Evolutionary conservation across 306 rosid genomes (phyloP).

Genomic region (Corylus heterophylla): DNA sequence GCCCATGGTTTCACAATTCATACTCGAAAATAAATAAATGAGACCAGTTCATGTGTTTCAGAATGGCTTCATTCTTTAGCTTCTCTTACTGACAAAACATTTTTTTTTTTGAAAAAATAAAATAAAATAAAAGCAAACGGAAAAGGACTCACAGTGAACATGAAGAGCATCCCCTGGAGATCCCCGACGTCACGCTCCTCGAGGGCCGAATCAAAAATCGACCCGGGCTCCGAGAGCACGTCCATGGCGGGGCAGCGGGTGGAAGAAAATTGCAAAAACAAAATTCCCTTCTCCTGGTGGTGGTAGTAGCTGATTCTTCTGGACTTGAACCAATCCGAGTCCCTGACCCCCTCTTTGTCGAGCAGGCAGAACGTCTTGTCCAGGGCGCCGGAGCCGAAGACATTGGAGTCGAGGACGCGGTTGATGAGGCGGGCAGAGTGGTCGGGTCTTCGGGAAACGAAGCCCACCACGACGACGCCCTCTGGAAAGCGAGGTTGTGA

Average conservation of each 20-base stretch:
- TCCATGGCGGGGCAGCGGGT: slow-evolving; percentile 29
- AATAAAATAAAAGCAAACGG: background rate
- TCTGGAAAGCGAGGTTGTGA: slow-evolving; percentile 49
- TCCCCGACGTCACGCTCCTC: slow-evolving; percentile 73
- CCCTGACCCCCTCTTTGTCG: slow-evolving; percentile 52
- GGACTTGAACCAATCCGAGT: slow-evolving; percentile 60
- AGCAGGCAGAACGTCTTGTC: slow-evolving; percentile 45
- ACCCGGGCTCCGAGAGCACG: slow-evolving; percentile 30
- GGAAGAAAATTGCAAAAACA: slow-evolving; percentile 60
- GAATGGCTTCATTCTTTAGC: background rate
- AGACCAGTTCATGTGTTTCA: background rate
- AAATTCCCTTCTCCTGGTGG: slow-evolving; percentile 63
- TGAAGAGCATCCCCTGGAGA: slow-evolving; percentile 84
- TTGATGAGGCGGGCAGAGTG: slow-evolving; percentile 65
- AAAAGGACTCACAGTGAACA: slow-evolving; percentile 76
- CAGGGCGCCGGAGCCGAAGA: slow-evolving; percentile 72
- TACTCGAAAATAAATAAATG: background rate
- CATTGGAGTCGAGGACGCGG: slow-evolving; percentile 72
- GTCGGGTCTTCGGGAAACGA: slow-evolving; percentile 55
- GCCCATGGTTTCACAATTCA: background rate
- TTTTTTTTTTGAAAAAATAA: background rate
- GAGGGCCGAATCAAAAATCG: slow-evolving; percentile 51
- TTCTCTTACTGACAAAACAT: background rate
- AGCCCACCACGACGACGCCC: slow-evolving; percentile 79
- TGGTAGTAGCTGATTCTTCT: slow-evolving; percentile 69